Percentiles rank a stretch among this genome's conserved stretches.
Evolutionary conservation across 2,329 filamentous ascomycete genomes (phyloP).

Genomic region (Incumbomyces lentus): DNA sequence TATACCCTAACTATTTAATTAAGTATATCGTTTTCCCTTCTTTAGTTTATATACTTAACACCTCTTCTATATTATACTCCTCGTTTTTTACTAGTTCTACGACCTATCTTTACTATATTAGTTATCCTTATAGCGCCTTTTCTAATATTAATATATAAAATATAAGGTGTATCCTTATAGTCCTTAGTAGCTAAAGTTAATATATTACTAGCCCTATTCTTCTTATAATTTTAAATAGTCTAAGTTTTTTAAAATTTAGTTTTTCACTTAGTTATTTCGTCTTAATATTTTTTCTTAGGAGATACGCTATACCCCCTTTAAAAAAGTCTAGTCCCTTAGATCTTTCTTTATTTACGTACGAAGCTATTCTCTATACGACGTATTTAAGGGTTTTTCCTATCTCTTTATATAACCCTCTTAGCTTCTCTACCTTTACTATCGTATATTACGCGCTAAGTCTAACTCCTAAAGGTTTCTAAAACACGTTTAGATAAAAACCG

Average conservation of each 20-base stretch:
- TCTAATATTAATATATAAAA: slow-evolving; percentile 11
- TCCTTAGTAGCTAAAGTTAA: slow-evolving; percentile 7
- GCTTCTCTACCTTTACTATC: neutral
- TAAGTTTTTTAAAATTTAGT: slow-evolving; percentile 9
- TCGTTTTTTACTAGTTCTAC: slow-evolving; percentile 1
- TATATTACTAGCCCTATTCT: slow-evolving; percentile 9
- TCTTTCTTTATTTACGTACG: slow-evolving; percentile 7
- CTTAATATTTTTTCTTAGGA: slow-evolving; percentile 12
- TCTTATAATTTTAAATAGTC: slow-evolving; percentile 8
- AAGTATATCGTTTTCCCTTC: too few relatives aligned
- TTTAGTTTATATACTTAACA: neutral
- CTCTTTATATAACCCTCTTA: slow-evolving; percentile 5
- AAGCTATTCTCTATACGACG: slow-evolving; percentile 3
- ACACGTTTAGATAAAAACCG: slow-evolving; percentile 1
- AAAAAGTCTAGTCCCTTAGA: slow-evolving; percentile 6
- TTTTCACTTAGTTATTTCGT: slow-evolving; percentile 9
- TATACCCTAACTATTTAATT: too few relatives aligned
- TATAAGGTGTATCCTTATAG: slow-evolving; percentile 8
- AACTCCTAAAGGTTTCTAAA: slow-evolving; percentile 1
- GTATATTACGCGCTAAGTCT: neutral
- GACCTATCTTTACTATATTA: neutral
- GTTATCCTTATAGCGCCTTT: neutral
- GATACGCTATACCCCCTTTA: slow-evolving; percentile 8
- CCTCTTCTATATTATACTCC: neutral
- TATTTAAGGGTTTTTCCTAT: slow-evolving; percentile 6